phyloP scores from a whole-genome alignment of 1,139 yeast genomes.

The Saccharomyces pastorianus region DNA sequence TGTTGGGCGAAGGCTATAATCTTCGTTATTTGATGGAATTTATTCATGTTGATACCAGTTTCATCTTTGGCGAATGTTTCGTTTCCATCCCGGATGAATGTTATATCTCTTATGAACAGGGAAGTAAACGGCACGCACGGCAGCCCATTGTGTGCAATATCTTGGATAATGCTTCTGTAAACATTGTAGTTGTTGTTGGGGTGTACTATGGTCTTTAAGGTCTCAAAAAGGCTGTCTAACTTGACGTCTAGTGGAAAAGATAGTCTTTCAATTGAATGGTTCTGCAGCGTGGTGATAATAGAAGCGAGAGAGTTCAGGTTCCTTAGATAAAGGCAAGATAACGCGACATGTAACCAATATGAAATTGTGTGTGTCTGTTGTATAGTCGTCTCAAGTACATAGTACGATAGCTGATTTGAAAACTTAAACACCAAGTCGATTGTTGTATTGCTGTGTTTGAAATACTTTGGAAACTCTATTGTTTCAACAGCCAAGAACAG shows the following conservation, averaged over 20 bases:
- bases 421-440: constrained; percentile 60
- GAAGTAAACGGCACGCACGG: constrained; percentile 87
- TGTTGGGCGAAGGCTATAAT: constrained; percentile 72
- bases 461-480: constrained; percentile 38
- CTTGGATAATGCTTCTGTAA: constrained; percentile 61
- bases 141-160: constrained; percentile 41
- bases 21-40: constrained; percentile 65
- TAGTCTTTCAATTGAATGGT: constrained; percentile 68
- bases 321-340: constrained; percentile 70
- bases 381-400: constrained; percentile 71
- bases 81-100: constrained; percentile 84
- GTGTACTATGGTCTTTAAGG: constrained; percentile 61
- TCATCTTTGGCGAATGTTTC: constrained; percentile 42
- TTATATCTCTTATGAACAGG: constrained; percentile 74
- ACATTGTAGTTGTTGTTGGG: constrained; percentile 78
- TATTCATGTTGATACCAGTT: constrained; percentile 63
- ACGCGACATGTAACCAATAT: constrained; percentile 78
- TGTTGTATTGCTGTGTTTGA: constrained; percentile 54
- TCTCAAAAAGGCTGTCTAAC: constrained; percentile 56
- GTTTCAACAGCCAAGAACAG: constrained; percentile 61
- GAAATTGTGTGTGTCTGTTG: constrained; percentile 39
- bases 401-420: constrained; percentile 73
- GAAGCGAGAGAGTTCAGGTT: constrained; percentile 88
- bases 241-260: constrained; percentile 52
- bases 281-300: constrained; percentile 75